Evolutionary conservation across 208 protist genomes (phyloP).

Genomic region (Trypanosoma rangeli): DNA sequence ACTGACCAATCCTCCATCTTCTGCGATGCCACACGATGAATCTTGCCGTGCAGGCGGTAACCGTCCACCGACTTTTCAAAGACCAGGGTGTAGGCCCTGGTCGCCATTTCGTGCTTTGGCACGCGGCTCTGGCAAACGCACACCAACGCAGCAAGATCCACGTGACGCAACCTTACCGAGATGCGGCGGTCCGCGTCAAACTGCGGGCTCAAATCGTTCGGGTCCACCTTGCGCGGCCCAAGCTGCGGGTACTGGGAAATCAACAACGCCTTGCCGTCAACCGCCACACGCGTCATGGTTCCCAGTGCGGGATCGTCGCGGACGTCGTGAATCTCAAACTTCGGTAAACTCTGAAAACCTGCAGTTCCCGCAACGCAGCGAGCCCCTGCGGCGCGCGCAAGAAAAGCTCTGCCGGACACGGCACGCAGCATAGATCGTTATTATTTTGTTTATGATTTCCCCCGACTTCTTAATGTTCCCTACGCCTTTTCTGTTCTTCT

Average conservation of each 20-base stretch:
- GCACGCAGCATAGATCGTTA: conserved; percentile 43
- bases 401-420: conserved; percentile 19
- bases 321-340: conserved; percentile 88
- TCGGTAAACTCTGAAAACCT: conserved; percentile 45
- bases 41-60: conserved; percentile 66
- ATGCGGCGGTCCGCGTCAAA: conserved; percentile 82
- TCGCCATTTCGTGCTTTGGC: conserved; percentile 62
- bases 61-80: conserved; percentile 65
- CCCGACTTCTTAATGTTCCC: conserved; percentile 37
- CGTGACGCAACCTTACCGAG: conserved; percentile 73
- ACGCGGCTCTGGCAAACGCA: conserved; percentile 61
- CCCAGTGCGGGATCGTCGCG: conserved; percentile 72
- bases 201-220: conserved; percentile 83
- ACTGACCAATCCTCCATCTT: conserved; percentile 76
- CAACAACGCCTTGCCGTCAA: conserved; percentile 76
- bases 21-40: conserved; percentile 56
- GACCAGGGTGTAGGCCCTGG: conserved; percentile 68
- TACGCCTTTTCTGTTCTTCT: conserved; percentile 7
- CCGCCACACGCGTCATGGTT: conserved; percentile 75
- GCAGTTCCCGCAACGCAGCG: conserved; percentile 26
- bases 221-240: conserved; percentile 80
- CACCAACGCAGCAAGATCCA: conserved; percentile 74
- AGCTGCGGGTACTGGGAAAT: conserved; percentile 87
- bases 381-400: conserved; percentile 4
- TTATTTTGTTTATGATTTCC: conserved; percentile 16